Evolutionary conservation across 805 yeast genomes (phyloP).

Genomic region (Metschnikowia lachancei): DNA sequence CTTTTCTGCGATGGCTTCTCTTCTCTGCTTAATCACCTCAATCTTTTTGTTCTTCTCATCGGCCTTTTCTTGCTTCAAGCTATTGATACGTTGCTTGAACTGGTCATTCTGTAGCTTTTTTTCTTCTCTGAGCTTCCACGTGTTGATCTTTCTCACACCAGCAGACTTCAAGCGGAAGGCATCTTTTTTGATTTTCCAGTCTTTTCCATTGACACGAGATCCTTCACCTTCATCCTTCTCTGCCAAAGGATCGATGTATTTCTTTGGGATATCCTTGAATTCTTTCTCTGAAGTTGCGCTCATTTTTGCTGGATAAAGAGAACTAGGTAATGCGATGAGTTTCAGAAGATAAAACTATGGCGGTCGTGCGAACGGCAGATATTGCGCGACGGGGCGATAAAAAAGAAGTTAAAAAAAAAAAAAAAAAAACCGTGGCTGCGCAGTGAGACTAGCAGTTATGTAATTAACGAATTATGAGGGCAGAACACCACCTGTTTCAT

Average conservation of each 20-base stretch:
- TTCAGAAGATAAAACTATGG: neutral
- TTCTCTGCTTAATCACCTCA: constrained; percentile 63
- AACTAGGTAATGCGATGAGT: constrained; percentile 9
- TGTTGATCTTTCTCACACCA: constrained; percentile 49
- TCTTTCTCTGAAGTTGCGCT: constrained; percentile 30
- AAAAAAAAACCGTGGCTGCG: neutral
- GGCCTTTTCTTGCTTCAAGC: constrained; percentile 76
- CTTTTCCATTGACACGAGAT: constrained; percentile 58
- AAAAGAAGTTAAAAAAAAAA: too few relatives aligned
- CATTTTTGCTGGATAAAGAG: constrained; percentile 20
- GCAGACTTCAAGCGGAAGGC: constrained; percentile 63
- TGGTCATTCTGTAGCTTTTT: constrained; percentile 64
- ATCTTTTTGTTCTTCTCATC: constrained; percentile 52
- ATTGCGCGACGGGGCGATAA: neutral
- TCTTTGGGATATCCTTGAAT: constrained; percentile 35
- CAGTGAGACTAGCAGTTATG: too few relatives aligned
- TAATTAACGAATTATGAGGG: too few relatives aligned
- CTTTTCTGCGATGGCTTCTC: constrained; percentile 79
- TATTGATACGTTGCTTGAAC: constrained; percentile 65
- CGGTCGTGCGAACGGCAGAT: constrained; percentile 5
- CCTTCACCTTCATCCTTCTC: constrained; percentile 45
- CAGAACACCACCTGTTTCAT: too few relatives aligned
- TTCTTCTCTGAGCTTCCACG: constrained; percentile 67
- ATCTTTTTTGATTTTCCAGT: constrained; percentile 66
- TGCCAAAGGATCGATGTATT: constrained; percentile 32